phyloP scores from a whole-genome alignment of 345 rosid genomes.

The Luvunga scandens region DNA sequence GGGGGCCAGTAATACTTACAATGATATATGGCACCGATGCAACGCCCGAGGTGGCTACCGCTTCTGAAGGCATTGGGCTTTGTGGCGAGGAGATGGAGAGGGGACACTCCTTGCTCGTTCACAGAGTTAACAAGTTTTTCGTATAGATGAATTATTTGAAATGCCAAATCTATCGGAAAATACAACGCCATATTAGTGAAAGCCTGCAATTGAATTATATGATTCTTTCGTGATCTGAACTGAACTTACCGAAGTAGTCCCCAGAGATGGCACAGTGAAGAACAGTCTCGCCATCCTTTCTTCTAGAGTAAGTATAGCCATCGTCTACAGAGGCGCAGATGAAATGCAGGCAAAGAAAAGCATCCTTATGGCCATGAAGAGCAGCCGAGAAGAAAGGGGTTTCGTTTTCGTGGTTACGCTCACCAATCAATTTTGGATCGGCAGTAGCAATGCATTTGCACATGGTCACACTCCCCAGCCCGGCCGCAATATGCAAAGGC shows the following conservation, averaged over 20 bases:
- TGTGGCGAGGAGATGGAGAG: slow-evolving; percentile 47
- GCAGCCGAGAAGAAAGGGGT: slow-evolving; percentile 46
- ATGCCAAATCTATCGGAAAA: slow-evolving; percentile 41
- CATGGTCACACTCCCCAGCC: slow-evolving; percentile 33
- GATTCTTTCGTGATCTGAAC: background rate
- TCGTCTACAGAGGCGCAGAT: background rate
- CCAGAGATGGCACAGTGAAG: slow-evolving; percentile 41
- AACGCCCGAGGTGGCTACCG: slow-evolving; percentile 27
- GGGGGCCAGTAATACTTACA: slow-evolving; percentile 23
- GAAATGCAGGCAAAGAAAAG: slow-evolving; percentile 32
- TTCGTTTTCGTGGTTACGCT: slow-evolving; percentile 28
- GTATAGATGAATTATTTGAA: slow-evolving; percentile 34
- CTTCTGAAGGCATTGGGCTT: slow-evolving; percentile 43
- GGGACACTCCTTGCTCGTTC: slow-evolving; percentile 32
- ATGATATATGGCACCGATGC: slow-evolving; percentile 24
- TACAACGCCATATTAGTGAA: background rate
- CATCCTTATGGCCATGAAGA: slow-evolving; percentile 30
- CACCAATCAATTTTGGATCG: slow-evolving; percentile 8
- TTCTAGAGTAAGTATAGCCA: slow-evolving; percentile 18
- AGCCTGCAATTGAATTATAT: too few species aligned
- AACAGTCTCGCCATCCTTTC: slow-evolving; percentile 29
- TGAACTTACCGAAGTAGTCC: slow-evolving; percentile 29
- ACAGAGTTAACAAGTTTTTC: slow-evolving; percentile 17
- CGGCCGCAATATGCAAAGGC: slow-evolving; percentile 46
- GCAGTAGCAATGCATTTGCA: slow-evolving; percentile 21